Evolutionary conservation across 2,329 filamentous ascomycete species (phyloP).

Genomic region (Mariannaea elegans): DNA sequence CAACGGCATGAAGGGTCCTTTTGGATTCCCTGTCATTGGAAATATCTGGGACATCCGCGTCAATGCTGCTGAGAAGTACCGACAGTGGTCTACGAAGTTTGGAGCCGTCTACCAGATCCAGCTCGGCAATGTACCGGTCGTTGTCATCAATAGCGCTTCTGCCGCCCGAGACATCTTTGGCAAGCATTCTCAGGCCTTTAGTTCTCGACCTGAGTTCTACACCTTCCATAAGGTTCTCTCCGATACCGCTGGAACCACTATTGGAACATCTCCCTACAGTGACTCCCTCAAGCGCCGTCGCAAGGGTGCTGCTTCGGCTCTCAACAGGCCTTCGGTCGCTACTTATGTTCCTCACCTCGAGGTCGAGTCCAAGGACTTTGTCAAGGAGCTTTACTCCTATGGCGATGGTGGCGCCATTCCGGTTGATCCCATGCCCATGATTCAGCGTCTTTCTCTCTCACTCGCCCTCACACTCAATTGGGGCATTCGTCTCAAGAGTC

Average conservation of each 20-base stretch:
- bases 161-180: conserved; percentile 61
- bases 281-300: conserved; percentile 70
- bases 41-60: conserved; percentile 63
- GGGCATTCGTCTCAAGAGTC: conserved; percentile 67
- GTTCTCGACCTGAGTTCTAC: conserved; percentile 65
- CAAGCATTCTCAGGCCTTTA: conserved; percentile 62
- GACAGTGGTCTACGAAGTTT: conserved; percentile 60
- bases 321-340: conserved; percentile 71
- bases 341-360: conserved; percentile 71
- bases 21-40: conserved; percentile 62
- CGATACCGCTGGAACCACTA: conserved; percentile 72
- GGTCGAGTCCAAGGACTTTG: conserved; percentile 68
- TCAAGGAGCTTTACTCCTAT: conserved; percentile 67
- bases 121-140: conserved; percentile 64
- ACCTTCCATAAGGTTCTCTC: conserved; percentile 70
- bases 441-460: conserved; percentile 70
- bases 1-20: conserved; percentile 56
- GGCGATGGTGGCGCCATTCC: conserved; percentile 62
- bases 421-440: conserved; percentile 74
- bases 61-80: conserved; percentile 66
- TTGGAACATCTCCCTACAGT: conserved; percentile 73
- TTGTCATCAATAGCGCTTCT: conserved; percentile 64
- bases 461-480: conserved; percentile 72
- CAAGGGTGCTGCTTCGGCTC: conserved; percentile 71
- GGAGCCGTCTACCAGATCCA: conserved; percentile 64